Evolutionary conservation across 495 filamentous ascomycete species (phyloP), one percentile per base, ranked within the genome.

Genomic region (Xylaria longipes): DNA sequence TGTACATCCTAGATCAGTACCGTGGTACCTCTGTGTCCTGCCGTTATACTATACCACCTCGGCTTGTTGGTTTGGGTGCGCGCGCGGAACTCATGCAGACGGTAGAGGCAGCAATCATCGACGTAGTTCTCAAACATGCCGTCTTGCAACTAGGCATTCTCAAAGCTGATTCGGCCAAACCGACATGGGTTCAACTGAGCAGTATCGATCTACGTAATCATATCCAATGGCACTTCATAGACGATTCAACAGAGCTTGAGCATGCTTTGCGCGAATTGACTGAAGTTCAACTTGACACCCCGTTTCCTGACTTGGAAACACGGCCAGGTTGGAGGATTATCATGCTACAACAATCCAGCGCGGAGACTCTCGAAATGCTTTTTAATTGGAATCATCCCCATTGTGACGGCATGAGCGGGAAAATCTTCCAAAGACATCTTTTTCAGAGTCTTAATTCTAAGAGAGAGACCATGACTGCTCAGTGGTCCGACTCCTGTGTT

Each of bases 311-410:
- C 27, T 64, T 74, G 39, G 20, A 33, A 1, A 73, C 25, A 29
- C 72, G 72, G 60, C 73, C 73, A 29, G 65, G 64, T 25, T 74
- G 73, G 78, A 79, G 74, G 56, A 37, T 80, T 5, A 66, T 73
- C 39, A 50, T 80, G n/a, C 25, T 80, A 12, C 65, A 70, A n/a
- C 41, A 70, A 33, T 22, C n/a, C 2, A 20, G 43, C 12, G 15
- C 52, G 3, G 35, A 58, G 33, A 68, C 52, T 39, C 69, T 79
- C 39, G 76, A 80, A 54, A 64, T 74, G 4, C 56, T 76, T 14
- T 75, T 78, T 67, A 72, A 70, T 41, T 79, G 69, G 65, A 77
- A 79, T 54, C 78, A 80, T 43, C 77, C 71, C 14, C 63, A 77
- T 37, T 50, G 20, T 1, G 78, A 80, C 67, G 78, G 78, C 33